Evolutionary conservation across 2,329 filamentous ascomycete species (phyloP).

Genomic region (Neonectria faginata): DNA sequence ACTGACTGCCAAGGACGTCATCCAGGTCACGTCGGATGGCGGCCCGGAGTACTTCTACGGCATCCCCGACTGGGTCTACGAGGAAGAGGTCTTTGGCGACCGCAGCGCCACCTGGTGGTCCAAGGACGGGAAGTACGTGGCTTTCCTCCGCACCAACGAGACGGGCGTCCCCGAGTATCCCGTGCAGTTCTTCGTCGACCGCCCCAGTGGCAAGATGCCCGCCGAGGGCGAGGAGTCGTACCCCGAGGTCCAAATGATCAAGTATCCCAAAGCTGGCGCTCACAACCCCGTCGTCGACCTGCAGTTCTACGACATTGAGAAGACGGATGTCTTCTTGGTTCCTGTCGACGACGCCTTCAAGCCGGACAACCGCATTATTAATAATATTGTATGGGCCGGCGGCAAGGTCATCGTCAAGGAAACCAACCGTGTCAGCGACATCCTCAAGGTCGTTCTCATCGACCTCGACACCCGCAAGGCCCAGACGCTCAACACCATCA

Average conservation of each 20-base stretch:
- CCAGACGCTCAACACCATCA: constrained; percentile 80
- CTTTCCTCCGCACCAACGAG: constrained; percentile 95
- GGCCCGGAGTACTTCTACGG: constrained; percentile 93
- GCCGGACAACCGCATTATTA: constrained; percentile 88
- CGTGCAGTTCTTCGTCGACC: constrained; percentile 90
- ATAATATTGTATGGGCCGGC: constrained; percentile 91
- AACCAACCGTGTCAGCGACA: constrained; percentile 93
- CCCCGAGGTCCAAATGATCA: constrained; percentile 90
- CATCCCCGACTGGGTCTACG: constrained; percentile 97
- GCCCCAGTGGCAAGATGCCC: constrained; percentile 80
- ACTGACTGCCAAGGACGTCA: constrained; percentile 63
- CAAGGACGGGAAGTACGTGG: constrained; percentile 86
- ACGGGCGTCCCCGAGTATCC: constrained; percentile 91
- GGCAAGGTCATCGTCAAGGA: constrained; percentile 87
- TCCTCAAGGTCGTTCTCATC: constrained; percentile 88
- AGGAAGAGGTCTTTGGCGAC: constrained; percentile 73
- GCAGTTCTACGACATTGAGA: constrained; percentile 86
- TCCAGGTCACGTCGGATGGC: constrained; percentile 86
- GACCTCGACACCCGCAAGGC: constrained; percentile 80
- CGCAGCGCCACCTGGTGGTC: constrained; percentile 97
- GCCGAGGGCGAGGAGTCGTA: constrained; percentile 82
- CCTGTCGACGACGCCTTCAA: constrained; percentile 81
- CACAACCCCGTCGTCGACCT: constrained; percentile 92
- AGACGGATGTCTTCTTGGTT: constrained; percentile 83
- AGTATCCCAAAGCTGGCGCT: constrained; percentile 95